Conservation (phyloP, 805 yeast species). For the Clavispora asparagi region DNA sequence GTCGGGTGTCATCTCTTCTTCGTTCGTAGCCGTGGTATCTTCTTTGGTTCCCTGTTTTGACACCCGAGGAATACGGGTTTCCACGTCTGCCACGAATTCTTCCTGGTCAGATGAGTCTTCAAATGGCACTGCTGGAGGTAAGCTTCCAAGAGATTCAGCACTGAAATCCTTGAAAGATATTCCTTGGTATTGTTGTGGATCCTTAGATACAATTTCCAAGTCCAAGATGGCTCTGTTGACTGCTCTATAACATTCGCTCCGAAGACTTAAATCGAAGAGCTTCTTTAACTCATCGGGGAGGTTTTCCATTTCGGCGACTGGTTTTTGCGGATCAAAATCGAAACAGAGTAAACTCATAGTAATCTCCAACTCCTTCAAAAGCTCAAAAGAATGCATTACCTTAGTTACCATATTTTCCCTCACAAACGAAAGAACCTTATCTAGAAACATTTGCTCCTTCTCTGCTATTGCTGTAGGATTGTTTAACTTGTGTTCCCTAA, state of each 20-base stretch:
- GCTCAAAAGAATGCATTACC: slow-evolving; percentile 51
- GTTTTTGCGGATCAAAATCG: slow-evolving; percentile 32
- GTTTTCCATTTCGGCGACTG: slow-evolving; percentile 32
- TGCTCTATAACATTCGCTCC: slow-evolving; percentile 61
- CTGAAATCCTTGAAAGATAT: slow-evolving; percentile 2
- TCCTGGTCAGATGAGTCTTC: slow-evolving; percentile 3
- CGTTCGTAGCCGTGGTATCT: not conserved
- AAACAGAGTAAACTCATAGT: slow-evolving; percentile 77
- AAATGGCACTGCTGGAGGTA: not conserved
- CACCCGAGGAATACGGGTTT: not conserved
- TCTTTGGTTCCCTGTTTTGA: slow-evolving; percentile 3
- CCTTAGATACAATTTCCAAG: slow-evolving; percentile 12
- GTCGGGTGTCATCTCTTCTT: slow-evolving; percentile 12
- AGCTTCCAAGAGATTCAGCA: slow-evolving; percentile 2
- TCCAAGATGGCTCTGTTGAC: slow-evolving; percentile 65
- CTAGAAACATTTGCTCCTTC: slow-evolving; percentile 37
- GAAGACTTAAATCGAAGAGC: slow-evolving; percentile 53
- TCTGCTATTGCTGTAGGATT: not conserved
- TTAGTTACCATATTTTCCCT: slow-evolving; percentile 57
- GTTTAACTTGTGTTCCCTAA: slow-evolving; percentile 42
- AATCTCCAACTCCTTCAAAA: slow-evolving; percentile 69
- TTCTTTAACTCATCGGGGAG: slow-evolving; percentile 52
- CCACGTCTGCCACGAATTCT: slow-evolving; percentile 6
- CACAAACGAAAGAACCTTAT: slow-evolving; percentile 53
- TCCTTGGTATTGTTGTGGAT: slow-evolving; percentile 8